Percentiles rank a stretch among this genome's conserved stretches.
phyloP scores from a whole-genome alignment of 1,284 basidiomycete species.

The Moesziomyces globuligerus region DNA sequence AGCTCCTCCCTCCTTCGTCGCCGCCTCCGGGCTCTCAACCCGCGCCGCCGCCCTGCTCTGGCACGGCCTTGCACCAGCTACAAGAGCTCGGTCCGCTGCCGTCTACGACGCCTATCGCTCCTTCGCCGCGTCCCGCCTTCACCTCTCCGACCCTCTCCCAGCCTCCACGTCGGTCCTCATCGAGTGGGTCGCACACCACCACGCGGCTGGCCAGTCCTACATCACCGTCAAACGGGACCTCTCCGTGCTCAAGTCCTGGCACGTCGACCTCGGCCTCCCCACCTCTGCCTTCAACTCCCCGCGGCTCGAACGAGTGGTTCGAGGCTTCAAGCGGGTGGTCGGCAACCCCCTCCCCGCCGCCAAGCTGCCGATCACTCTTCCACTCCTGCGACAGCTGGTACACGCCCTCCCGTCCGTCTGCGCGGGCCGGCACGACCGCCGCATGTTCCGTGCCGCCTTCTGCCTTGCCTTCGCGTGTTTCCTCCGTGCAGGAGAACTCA shows the following conservation, averaged over 20 bases:
- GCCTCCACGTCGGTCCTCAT: neutral
- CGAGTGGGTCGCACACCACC: neutral
- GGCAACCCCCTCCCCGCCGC: neutral
- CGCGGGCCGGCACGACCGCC: neutral
- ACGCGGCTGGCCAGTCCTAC: neutral
- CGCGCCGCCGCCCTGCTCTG: neutral
- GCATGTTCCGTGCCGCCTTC: neutral
- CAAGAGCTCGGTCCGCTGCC: neutral
- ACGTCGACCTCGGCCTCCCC: neutral
- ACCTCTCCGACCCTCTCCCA: neutral
- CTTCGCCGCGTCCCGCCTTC: too few relatives aligned
- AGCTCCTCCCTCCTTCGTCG: neutral
- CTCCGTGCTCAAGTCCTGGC: neutral
- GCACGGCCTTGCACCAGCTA: neutral
- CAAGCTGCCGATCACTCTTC: neutral
- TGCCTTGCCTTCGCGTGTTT: conserved; percentile 1
- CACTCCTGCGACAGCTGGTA: neutral
- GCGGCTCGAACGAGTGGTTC: neutral
- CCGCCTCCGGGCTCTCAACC: neutral
- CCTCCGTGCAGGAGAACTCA: neutral
- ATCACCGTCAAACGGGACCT: neutral
- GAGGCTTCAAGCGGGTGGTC: neutral
- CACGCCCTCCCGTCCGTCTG: neutral
- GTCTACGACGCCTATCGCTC: too few relatives aligned
- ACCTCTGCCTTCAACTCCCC: neutral